Evolutionary conservation across 169 alveolate species (phyloP), one percentile per base, ranked within the genome.

Genomic region (Plasmodium ovale): DNA sequence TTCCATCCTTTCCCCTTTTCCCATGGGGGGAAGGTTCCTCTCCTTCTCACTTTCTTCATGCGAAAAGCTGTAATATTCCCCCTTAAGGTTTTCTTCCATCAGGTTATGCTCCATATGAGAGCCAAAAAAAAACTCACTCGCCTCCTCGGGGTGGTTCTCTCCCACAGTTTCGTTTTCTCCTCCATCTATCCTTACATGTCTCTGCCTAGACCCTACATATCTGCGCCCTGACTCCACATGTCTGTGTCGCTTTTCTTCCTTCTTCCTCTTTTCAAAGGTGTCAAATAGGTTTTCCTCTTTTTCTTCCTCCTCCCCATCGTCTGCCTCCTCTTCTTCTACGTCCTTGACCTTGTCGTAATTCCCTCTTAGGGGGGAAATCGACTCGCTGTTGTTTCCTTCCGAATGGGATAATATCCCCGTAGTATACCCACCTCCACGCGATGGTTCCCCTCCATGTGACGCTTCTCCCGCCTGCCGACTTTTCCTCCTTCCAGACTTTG

Each of bases 11-110:
- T n/a, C 25, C 14, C 21, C n/a, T n/a, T n/a, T n/a, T 37, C 23
- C 53, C 42, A 58, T 58, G 21, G 27, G 4, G 12, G 68, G 10
- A 58, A 19, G 7, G 37, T 25, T 16, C 6, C n/a, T 25, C 1
- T 65, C 73, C 7, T 65, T 65, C 12, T 16, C 25, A 65, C 37
- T 33, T 33, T 65, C 54, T 54, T 54, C 64, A 12, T 54, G 16
- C 9, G 7, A 7, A 54, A 54, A 14, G 9, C 21, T 19, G 4
- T 54, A 54, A 7, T n/a, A 54, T 16, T 54, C 35, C 0, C 25
- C 27, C 21, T 54, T 54, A 54, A n/a, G 14, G 0, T 54, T 54
- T 53, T 53, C 19, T 53, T 53, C 19, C 1, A n/a, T n/a, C 6
- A n/a, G 6, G 14, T 54, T 19, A 12, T 19, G 14, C 7, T 54